Percentiles rank a stretch among this genome's conserved stretches.
phyloP scores from a whole-genome alignment of 2,329 filamentous ascomycete genomes.

The Lasiodiplodia citricola region DNA sequence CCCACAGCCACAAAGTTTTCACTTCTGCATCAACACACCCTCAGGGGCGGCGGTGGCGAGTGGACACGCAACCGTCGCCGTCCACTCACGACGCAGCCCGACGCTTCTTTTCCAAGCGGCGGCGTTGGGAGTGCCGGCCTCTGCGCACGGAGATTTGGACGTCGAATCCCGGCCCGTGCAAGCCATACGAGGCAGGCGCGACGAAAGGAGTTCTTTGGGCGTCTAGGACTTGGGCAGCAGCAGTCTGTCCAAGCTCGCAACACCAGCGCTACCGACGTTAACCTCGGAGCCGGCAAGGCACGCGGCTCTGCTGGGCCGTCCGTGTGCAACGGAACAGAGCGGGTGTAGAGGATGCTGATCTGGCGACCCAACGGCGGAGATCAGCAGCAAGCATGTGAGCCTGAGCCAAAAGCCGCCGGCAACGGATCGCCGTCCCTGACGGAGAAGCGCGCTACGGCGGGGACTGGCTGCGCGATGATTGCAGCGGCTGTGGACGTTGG shows the following conservation, averaged over 20 bases:
- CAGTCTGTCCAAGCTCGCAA: slow-evolving; percentile 6
- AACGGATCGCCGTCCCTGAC: slow-evolving; percentile 7
- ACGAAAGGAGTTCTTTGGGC: slow-evolving; percentile 20
- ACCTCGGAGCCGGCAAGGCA: slow-evolving; percentile 3
- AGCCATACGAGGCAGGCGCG: slow-evolving; percentile 14
- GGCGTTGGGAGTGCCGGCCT: not conserved
- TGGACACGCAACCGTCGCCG: slow-evolving; percentile 4
- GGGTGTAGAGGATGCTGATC: slow-evolving; percentile 12
- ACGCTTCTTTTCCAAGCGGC: slow-evolving; percentile 14
- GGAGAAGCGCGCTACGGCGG: slow-evolving; percentile 1
- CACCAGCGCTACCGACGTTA: not conserved
- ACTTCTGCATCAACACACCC: slow-evolving; percentile 13
- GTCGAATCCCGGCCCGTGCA: slow-evolving; percentile 12
- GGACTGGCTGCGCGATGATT: not conserved
- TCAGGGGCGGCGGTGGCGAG: slow-evolving; percentile 10
- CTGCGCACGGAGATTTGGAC: slow-evolving; percentile 21
- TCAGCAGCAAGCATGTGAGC: slow-evolving; percentile 24
- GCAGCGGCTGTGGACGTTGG: slow-evolving; percentile 8
- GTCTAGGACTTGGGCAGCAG: slow-evolving; percentile 17
- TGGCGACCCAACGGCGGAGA: slow-evolving; percentile 16
- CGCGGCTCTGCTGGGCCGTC: slow-evolving; percentile 16
- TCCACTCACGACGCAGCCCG: not conserved
- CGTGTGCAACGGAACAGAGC: not conserved
- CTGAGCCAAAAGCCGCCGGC: slow-evolving; percentile 14
- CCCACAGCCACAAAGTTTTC: slow-evolving; percentile 14